Conservation (phyloP, 192 early-diverging fungal species). For the Coemansia erecta region DNA sequence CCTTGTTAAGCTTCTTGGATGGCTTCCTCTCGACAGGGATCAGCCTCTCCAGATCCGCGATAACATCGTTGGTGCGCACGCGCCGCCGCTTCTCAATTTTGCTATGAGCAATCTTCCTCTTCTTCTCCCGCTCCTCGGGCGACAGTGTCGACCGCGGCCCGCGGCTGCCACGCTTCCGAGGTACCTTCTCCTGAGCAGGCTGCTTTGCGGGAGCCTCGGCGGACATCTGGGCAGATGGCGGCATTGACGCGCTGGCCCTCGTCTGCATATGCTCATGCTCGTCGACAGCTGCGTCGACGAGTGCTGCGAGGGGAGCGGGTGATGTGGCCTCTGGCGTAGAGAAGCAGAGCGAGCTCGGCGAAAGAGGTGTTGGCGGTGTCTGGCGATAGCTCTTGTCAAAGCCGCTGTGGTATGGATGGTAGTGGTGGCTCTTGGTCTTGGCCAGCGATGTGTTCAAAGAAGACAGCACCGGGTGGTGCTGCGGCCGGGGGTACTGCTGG, state of each 20-base stretch:
- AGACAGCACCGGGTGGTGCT: slow-evolving; percentile 9
- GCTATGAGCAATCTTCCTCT: slow-evolving; percentile 79
- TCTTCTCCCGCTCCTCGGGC: slow-evolving; percentile 59
- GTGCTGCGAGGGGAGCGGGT: slow-evolving; percentile 22
- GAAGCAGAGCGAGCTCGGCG: slow-evolving; percentile 16
- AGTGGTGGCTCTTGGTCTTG: slow-evolving; percentile 2
- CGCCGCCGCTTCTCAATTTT: slow-evolving; percentile 80
- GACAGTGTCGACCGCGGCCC: slow-evolving; percentile 26
- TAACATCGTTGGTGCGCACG: slow-evolving; percentile 83
- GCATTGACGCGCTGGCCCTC: too few species aligned
- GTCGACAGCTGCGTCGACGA: slow-evolving; percentile 11
- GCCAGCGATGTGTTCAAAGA: slow-evolving; percentile 1
- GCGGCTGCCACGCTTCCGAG: slow-evolving; percentile 16
- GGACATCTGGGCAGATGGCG: neutral
- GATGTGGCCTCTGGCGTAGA: slow-evolving; percentile 32
- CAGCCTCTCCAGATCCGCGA: slow-evolving; percentile 68
- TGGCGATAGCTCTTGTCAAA: neutral
- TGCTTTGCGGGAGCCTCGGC: neutral
- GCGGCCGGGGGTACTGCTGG: slow-evolving; percentile 6
- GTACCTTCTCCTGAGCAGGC: slow-evolving; percentile 4
- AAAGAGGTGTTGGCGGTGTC: neutral
- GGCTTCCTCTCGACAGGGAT: slow-evolving; percentile 59
- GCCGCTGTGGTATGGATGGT: slow-evolving; percentile 2
- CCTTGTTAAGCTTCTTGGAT: slow-evolving; percentile 32
- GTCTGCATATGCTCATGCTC: neutral